A percentile compares a stretch with the other conserved stretches of the same genome.
Conservation (phyloP, 495 filamentous ascomycete species). For the Trichoderma gamsii region DNA sequence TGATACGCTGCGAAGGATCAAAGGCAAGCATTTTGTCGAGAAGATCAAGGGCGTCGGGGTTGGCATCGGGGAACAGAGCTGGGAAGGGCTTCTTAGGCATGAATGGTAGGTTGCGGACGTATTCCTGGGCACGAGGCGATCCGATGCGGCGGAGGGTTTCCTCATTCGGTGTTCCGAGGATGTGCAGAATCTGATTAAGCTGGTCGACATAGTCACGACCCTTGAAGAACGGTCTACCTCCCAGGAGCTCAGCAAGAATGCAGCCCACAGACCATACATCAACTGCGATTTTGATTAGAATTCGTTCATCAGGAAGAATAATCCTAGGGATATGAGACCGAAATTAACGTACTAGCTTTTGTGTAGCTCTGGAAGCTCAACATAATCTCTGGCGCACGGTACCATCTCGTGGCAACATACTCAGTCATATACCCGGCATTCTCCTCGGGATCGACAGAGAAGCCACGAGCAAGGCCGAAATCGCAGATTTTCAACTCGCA, state of each 20-base stretch:
- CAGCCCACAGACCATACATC: constrained; percentile 99
- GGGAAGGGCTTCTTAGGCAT: constrained; percentile 92
- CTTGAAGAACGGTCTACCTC: constrained; percentile 97
- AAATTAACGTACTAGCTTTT: constrained; percentile 78
- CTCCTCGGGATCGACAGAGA: constrained; percentile 94
- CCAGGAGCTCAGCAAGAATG: constrained; percentile 92
- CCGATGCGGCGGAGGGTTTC: constrained; percentile 92
- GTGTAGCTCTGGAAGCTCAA: constrained; percentile 99
- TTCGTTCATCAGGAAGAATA: not conserved
- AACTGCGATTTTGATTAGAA: constrained; percentile 45
- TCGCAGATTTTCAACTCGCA: constrained; percentile 99
- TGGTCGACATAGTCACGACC: constrained; percentile 98
- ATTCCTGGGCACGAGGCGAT: constrained; percentile 92
- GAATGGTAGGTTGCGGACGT: constrained; percentile 93
- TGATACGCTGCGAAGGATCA: constrained; percentile 84
- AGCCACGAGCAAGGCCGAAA: constrained; percentile 92
- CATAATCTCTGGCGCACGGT: constrained; percentile 98
- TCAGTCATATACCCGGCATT: constrained; percentile 99
- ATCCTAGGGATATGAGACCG: not conserved
- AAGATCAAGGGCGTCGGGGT: constrained; percentile 91
- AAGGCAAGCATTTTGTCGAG: constrained; percentile 96
- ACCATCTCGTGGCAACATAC: constrained; percentile 98
- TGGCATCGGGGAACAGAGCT: constrained; percentile 85
- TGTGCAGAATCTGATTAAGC: constrained; percentile 97
- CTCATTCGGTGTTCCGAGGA: constrained; percentile 92